Evolutionary conservation across 1,284 basidiomycete genomes (phyloP).

Genomic region (Cryptococcus sp.): DNA sequence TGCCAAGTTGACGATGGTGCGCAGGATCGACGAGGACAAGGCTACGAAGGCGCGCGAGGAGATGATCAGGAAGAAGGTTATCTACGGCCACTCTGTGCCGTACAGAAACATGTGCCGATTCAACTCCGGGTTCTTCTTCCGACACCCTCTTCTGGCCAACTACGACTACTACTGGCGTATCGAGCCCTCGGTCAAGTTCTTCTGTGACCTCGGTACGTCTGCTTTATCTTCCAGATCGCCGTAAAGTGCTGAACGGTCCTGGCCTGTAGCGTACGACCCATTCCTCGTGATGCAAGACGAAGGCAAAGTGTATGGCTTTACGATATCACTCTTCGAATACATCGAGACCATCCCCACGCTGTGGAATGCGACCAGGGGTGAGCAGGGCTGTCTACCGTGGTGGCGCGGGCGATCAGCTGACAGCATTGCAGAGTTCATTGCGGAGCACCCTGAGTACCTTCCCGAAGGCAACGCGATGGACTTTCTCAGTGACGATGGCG

Average conservation of each 20-base stretch:
- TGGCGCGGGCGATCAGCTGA: background rate
- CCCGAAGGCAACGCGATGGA: constrained; percentile 66
- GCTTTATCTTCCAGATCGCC: too few relatives aligned
- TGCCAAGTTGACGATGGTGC: background rate
- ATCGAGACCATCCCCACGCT: constrained; percentile 71
- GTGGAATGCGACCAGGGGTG: constrained; percentile 68
- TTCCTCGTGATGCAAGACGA: constrained; percentile 82
- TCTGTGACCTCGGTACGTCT: constrained; percentile 61
- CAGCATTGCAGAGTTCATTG: constrained; percentile 60
- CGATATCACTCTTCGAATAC: constrained; percentile 73
- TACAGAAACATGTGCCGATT: constrained; percentile 77
- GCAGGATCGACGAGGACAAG: constrained; percentile 64
- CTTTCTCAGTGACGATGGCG: constrained; percentile 70
- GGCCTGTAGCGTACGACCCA: constrained; percentile 63
- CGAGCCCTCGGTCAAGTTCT: constrained; percentile 70
- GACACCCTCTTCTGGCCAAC: constrained; percentile 69
- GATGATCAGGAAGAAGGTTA: constrained; percentile 74
- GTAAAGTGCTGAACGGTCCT: background rate
- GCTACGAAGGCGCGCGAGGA: constrained; percentile 62
- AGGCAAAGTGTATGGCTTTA: constrained; percentile 74
- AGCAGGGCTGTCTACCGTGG: background rate
- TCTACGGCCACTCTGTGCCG: constrained; percentile 72
- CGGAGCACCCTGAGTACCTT: constrained; percentile 64
- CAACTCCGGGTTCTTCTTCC: constrained; percentile 86
- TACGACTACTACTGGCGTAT: constrained; percentile 94